Base-by-base conservation (phyloP, 495 filamentous ascomycete species). In the Amorphotheca resinae region DNA sequence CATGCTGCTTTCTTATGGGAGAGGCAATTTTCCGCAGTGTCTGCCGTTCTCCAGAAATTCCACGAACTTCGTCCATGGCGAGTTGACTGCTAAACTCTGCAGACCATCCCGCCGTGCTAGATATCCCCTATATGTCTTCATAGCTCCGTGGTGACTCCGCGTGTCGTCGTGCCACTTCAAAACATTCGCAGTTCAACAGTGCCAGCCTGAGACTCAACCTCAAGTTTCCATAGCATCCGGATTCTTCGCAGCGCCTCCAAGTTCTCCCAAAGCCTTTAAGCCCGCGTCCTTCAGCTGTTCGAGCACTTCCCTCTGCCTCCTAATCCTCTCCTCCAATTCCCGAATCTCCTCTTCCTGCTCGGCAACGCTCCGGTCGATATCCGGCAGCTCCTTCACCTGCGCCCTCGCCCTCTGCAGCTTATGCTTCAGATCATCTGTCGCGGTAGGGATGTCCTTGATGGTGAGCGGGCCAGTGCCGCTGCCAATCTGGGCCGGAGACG, bases 341-440 rank as follows among this genome's bases (percentile, higher is more conserved):
- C 49, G 50, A 34, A 95, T 87, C 68, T 95, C 88, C 31, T 62
- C 70, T 48, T 85, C 73, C 64, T 95, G 87, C 55, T 95, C 86
- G 35, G 71, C 64, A 1, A 85, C 62, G n/a, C 65, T 72, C 39
- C 84, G 70, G 9, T 76, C 64, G 35, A 91, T 68, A 62, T 93
- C 87, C 9, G 84, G 82, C 48, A 95, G 64, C 41, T 62, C 63
- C 44, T 74, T 68, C 9, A 95, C 68, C 30, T 80, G 76, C 7
- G 50, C 64, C 14, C 82, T 69, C 37, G 88, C 89, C 49, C 77
- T 81, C 55, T 84, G 79, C 41, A 95, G 72, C 57, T 83, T 81
- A 60, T 85, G 77, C 54, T 79, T 83, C 47, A 98, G 64, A 12
- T 71, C 69, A 45, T 82, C 80, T 2, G 80, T 79, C 31, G 79